Conservation (phyloP, 345 rosid genomes). For the Corchorus capsularis region DNA sequence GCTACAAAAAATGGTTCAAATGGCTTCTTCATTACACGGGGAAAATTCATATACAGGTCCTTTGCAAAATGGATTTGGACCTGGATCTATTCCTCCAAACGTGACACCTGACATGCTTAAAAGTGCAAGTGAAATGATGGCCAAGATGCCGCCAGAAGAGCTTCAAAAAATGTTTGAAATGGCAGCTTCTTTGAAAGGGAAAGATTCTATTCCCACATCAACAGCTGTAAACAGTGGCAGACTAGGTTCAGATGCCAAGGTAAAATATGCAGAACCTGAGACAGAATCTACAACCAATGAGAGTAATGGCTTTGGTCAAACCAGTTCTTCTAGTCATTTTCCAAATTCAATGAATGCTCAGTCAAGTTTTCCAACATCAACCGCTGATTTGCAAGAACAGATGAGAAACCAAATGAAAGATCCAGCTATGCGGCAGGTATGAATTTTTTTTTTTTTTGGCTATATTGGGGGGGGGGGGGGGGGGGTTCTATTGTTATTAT, state of each 20-base stretch:
- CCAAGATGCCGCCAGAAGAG: conserved; percentile 74
- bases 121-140: conserved; percentile 82
- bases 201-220: conserved; percentile 40
- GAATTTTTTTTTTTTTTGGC: too few relatives aligned
- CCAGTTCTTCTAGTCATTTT: conserved; percentile 52
- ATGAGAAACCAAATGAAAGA: conserved; percentile 93
- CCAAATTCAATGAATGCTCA: conserved; percentile 45
- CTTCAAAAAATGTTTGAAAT: conserved; percentile 86
- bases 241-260: conserved; percentile 28
- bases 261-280: conserved; percentile 31
- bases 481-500: not conserved
- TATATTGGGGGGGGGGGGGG: too few relatives aligned
- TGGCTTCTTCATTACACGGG: conserved; percentile 77
- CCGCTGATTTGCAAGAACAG: conserved; percentile 82
- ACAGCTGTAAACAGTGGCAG: conserved; percentile 25
- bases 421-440: conserved; percentile 92
- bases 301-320: conserved; percentile 39
- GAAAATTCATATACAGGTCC: conserved; percentile 46
- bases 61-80: conserved; percentile 43
- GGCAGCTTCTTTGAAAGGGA: conserved; percentile 62
- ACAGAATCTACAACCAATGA: conserved; percentile 37
- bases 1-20: conserved; percentile 77
- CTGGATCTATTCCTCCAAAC: conserved; percentile 48
- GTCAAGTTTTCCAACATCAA: conserved; percentile 55
- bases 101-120: conserved; percentile 80